phyloP scores from a whole-genome alignment of 1,284 basidiomycete genomes.

The Irpex sp. region DNA sequence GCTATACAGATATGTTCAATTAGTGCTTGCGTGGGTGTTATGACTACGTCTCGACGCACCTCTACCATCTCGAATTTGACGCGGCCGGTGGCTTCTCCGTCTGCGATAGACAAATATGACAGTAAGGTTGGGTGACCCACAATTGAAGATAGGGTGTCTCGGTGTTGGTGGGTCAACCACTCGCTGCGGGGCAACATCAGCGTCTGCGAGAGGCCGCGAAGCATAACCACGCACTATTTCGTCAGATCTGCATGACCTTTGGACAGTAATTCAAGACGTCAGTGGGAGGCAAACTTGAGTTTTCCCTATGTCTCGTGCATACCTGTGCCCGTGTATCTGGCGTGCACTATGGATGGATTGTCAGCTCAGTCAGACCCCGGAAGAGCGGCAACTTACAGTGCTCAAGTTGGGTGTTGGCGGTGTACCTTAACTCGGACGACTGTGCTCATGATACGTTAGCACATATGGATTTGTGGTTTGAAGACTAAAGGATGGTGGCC shows the following conservation, averaged over 20 bases:
- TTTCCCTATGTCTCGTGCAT: background rate
- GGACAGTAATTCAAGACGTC: background rate
- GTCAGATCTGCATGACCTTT: conserved; percentile 89
- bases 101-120: conserved; percentile 89
- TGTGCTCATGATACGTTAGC: conserved; percentile 24
- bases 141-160: conserved; percentile 90
- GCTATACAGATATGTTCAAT: conserved; percentile 39
- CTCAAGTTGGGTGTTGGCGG: conserved; percentile 90
- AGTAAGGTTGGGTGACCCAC: conserved; percentile 86
- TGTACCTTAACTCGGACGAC: conserved; percentile 90
- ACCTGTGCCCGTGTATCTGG: conserved; percentile 94
- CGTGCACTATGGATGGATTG: conserved; percentile 65
- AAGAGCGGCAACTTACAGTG: conserved; percentile 58
- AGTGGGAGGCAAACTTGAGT: conserved; percentile 9
- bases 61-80: conserved; percentile 96
- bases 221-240: conserved; percentile 71
- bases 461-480: background rate
- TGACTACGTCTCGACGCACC: conserved; percentile 45
- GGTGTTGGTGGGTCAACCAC: conserved; percentile 96
- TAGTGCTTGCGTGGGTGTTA: background rate
- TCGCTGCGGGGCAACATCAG: conserved; percentile 58
- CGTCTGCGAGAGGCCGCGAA: conserved; percentile 11
- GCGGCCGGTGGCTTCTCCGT: conserved; percentile 87
- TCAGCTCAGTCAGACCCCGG: conserved; percentile 6
- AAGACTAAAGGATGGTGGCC: conserved; percentile 21